Base-by-base conservation (phyloP, 768 basidiomycete species). In the Neoboletus brunneissimus region DNA sequence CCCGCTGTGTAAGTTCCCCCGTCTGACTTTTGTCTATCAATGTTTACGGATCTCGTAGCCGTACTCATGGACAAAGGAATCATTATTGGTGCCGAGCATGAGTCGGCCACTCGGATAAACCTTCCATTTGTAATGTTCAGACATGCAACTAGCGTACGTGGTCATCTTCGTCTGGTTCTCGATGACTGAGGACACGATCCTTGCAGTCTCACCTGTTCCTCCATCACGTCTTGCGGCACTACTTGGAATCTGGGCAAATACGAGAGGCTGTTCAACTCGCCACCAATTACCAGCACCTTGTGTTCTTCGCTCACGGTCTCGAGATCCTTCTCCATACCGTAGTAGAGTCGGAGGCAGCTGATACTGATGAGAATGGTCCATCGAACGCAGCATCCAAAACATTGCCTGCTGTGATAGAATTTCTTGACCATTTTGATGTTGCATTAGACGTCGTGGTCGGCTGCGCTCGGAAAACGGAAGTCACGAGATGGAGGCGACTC, bases 51-150 rank as follows among this genome's bases (percentile, higher is more conserved):
- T 40, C 29, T 48, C 45, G 34, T 64, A 98, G 96, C 96, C 55
- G 94, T 94, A 8, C 81, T 99, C 25, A 98, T 98, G 94, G 95
- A 98, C 72, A 99, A 98, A 68, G 96, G 95, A 1, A 97, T 99
- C 62, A 94, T 99, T 60, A 94, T 98, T 62, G 96, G 96, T 9
- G 91, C 89, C 27, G 95, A 98, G 61, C 85, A 94, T 55, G 96
- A 99, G 70, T 82, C 84, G 3, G 87, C 85, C 3, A 79, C 87
- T 16, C 81, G 91, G 51, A 74, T 79, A 25, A 89, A 87, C 54
- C 75, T 98, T 10, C 84, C 94, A 2, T 97, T 97, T 68, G 87
- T 89, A 15, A 87, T 95, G 76, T 98, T 96, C 74, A 82, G 94
- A 49, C 89, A 96, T 72, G 82, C 89, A 20, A 97, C 94, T 0